These are phyloP conservation scores for Aspergillus ochraceus DNA, from an alignment of 2,329 filamentous ascomycete species.

Conservation along the genomic window DNA sequence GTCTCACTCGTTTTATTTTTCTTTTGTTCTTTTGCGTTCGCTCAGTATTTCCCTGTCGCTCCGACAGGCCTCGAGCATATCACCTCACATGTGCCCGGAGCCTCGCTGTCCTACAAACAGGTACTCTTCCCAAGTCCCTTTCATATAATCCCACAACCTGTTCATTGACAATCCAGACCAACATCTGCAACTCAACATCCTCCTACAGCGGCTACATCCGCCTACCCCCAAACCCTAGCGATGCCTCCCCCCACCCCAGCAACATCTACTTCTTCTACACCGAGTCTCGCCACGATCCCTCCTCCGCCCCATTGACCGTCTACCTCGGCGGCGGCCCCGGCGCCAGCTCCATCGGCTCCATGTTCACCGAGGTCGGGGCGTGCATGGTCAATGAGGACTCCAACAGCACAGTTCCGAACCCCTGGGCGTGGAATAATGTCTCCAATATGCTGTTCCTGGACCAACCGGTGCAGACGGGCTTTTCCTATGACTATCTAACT, in stretches of 20 bases:
- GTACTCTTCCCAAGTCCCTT: background rate
- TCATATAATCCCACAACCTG: background rate
- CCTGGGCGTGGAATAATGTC: background rate
- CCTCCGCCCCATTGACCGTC: background rate
- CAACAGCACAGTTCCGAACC: background rate
- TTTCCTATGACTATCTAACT: background rate
- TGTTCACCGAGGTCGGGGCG: background rate
- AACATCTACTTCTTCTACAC: conserved; percentile 2
- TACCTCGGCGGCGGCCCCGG: conserved; percentile 1
- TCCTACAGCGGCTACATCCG: background rate
- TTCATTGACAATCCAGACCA: background rate
- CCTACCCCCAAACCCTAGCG: background rate
- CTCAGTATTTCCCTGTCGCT: background rate
- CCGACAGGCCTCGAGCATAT: background rate
- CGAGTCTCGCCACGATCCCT: background rate
- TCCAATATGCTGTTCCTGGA: background rate
- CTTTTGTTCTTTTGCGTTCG: background rate
- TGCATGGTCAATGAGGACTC: background rate
- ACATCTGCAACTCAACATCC: background rate
- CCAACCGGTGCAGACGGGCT: conserved; percentile 2
- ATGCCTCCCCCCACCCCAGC: background rate
- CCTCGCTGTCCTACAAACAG: background rate
- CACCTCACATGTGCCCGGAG: background rate
- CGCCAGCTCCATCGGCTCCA: background rate
- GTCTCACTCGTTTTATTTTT: background rate